Percentiles rank a stretch among this genome's conserved stretches.
Evolutionary conservation across 371 early-diverging fungal species (phyloP).

Genomic region (Rhizopus arrhizus): DNA sequence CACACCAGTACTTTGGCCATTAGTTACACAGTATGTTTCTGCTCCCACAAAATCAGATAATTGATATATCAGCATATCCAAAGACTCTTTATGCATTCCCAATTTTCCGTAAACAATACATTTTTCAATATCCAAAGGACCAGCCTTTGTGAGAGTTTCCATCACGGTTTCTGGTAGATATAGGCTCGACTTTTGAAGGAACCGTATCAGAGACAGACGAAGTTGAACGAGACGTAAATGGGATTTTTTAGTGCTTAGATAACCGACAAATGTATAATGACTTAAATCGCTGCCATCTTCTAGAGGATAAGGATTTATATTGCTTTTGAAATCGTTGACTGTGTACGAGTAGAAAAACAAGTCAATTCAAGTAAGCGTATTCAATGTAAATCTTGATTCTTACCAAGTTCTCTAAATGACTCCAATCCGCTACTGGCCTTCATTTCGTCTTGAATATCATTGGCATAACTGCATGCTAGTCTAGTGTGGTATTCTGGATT

Average conservation of each 20-base stretch:
- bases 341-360: not conserved
- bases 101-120: constrained; percentile 59
- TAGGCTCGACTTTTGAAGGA: constrained; percentile 39
- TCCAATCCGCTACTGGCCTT: constrained; percentile 15
- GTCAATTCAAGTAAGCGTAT: not conserved
- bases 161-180: constrained; percentile 36
- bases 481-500: constrained; percentile 51
- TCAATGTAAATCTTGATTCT: not conserved
- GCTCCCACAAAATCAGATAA: constrained; percentile 67
- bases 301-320: constrained; percentile 1
- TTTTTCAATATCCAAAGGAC: constrained; percentile 49
- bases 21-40: constrained; percentile 66
- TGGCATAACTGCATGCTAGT: constrained; percentile 56
- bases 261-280: constrained; percentile 39
- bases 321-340: constrained; percentile 32
- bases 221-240: constrained; percentile 27
- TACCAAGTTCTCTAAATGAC: constrained; percentile 34
- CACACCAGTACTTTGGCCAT: constrained; percentile 48
- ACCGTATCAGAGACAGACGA: constrained; percentile 38
- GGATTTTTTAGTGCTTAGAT: constrained; percentile 23
- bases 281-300: constrained; percentile 11
- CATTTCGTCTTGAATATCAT: constrained; percentile 42
- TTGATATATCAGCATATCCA: constrained; percentile 55
- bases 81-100: constrained; percentile 54
- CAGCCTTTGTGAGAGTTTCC: constrained; percentile 31